Conservation (phyloP, 192 early-diverging fungal genomes). For the Podila epicladia region DNA sequence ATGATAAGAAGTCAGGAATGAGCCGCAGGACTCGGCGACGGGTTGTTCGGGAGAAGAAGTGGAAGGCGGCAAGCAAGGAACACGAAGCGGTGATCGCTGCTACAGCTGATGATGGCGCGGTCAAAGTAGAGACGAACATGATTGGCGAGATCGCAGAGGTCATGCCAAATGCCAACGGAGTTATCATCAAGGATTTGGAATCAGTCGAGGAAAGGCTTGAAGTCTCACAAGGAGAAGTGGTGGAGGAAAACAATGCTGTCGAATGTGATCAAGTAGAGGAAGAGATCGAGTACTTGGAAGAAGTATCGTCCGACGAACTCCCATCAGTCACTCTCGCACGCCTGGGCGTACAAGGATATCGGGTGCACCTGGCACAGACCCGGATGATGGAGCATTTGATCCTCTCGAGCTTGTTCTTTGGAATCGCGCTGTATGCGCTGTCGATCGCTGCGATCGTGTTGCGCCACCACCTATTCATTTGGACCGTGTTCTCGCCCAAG, state of each 20-base stretch:
- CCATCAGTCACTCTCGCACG: constrained; percentile 15
- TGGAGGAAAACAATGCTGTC: no score
- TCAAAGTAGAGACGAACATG: not conserved
- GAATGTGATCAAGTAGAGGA: not conserved
- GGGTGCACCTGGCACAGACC: constrained; percentile 7
- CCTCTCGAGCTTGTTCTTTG: constrained; percentile 54
- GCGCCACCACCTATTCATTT: constrained; percentile 80
- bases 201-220: not conserved
- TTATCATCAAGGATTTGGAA: not conserved
- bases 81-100: not conserved
- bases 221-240: not conserved
- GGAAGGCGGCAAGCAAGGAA: not conserved
- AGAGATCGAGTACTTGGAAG: constrained; percentile 1
- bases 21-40: constrained; percentile 9
- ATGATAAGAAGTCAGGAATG: constrained; percentile 18
- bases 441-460: constrained; percentile 71
- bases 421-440: constrained; percentile 60
- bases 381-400: constrained; percentile 33
- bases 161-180: not conserved
- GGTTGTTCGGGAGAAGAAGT: not conserved
- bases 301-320: not conserved
- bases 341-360: constrained; percentile 24
- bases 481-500: constrained; percentile 87
- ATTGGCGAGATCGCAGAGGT: not conserved
- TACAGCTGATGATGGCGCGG: constrained; percentile 2